Percentiles rank a stretch among this genome's conserved stretches.
Evolutionary conservation across 345 rosid genomes (phyloP).

Genomic region (Barbarea vulgaris): DNA sequence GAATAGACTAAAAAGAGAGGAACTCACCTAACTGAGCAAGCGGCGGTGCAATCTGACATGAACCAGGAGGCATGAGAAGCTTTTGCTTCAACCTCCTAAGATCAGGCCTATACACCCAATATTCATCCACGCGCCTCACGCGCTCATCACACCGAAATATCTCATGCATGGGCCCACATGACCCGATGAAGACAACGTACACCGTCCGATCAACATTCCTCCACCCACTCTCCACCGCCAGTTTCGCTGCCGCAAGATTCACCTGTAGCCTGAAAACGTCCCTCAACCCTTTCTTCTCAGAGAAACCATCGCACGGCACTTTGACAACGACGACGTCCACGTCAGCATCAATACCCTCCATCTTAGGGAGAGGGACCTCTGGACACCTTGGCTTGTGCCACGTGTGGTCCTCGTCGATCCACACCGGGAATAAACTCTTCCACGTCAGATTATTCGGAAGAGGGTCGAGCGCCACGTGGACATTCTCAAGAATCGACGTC

Average conservation of each 20-base stretch:
- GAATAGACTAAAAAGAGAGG: neutral
- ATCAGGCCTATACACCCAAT: conserved; percentile 74
- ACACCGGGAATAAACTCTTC: conserved; percentile 69
- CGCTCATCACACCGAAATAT: conserved; percentile 77
- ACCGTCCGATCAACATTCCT: conserved; percentile 45
- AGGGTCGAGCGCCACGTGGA: conserved; percentile 50
- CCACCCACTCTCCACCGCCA: conserved; percentile 55
- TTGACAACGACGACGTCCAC: conserved; percentile 65
- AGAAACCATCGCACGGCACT: conserved; percentile 56
- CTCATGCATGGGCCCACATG: conserved; percentile 84
- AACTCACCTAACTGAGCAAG: conserved; percentile 41
- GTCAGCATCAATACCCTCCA: conserved; percentile 36
- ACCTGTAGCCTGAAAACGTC: conserved; percentile 77
- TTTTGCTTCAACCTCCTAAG: conserved; percentile 54
- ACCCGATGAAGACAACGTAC: conserved; percentile 57
- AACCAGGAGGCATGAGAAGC: conserved; percentile 72
- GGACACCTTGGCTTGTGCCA: conserved; percentile 56
- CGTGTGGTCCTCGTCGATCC: conserved; percentile 68
- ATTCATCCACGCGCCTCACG: conserved; percentile 54
- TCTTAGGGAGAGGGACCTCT: conserved; percentile 65
- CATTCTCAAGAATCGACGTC: conserved; percentile 25
- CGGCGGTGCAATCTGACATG: conserved; percentile 69
- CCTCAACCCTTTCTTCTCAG: conserved; percentile 50
- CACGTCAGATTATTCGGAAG: conserved; percentile 48
- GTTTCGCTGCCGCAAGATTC: conserved; percentile 75